phyloP scores from a whole-genome alignment of 2,329 filamentous ascomycete species.

The Pyricularia sp. region DNA sequence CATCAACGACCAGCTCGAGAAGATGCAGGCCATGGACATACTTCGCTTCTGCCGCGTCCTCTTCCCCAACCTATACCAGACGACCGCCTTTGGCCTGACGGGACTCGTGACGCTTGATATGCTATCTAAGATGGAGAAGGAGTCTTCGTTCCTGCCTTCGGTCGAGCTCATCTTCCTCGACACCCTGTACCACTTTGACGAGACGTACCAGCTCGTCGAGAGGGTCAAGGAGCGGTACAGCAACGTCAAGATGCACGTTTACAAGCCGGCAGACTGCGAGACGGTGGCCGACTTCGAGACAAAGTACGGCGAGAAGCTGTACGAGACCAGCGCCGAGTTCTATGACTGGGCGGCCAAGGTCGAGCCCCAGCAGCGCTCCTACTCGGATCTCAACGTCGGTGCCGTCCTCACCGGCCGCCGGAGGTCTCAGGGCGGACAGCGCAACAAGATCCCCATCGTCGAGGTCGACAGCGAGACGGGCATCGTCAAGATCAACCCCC shows the following conservation, averaged over 20 bases:
- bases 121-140: conserved; percentile 62
- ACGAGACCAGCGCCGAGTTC: conserved; percentile 76
- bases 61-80: conserved; percentile 82
- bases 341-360: conserved; percentile 99
- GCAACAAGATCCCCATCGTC: conserved; percentile 81
- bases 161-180: conserved; percentile 73
- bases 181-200: conserved; percentile 73
- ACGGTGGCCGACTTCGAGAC: conserved; percentile 70
- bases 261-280: conserved; percentile 71
- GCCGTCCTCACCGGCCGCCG: conserved; percentile 89
- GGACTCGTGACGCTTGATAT: conserved; percentile 80
- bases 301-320: conserved; percentile 69
- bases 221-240: conserved; percentile 69
- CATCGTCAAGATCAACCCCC: conserved; percentile 93
- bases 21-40: conserved; percentile 82
- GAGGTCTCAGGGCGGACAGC: conserved; percentile 85
- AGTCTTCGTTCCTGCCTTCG: conserved; percentile 37
- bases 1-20: conserved; percentile 81
- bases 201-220: conserved; percentile 67
- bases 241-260: conserved; percentile 73
- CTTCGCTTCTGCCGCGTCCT: conserved; percentile 86
- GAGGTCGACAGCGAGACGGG: conserved; percentile 83
- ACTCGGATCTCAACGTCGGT: conserved; percentile 75
- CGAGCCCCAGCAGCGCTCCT: conserved; percentile 87
- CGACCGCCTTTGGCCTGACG: conserved; percentile 73